Conservation (phyloP, 106 monocot genomes). For the Dioscorea alata region DNA sequence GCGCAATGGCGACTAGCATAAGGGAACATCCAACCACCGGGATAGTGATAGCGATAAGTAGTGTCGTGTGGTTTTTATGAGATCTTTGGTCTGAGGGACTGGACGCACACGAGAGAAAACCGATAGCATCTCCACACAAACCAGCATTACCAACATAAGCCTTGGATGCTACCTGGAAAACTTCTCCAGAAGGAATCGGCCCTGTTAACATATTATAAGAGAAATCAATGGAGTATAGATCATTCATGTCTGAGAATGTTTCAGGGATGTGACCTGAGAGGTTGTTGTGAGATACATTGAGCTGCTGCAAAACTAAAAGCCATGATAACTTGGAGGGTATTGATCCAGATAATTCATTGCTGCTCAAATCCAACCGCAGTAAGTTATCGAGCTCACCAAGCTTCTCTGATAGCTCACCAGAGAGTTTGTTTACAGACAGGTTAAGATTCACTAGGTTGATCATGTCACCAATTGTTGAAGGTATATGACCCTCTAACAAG, state of each 20-base stretch:
- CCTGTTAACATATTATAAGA: too few relatives aligned
- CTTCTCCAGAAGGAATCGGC: too few relatives aligned
- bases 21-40: conserved; percentile 22
- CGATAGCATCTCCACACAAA: conserved; percentile 53
- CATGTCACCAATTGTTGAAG: conserved; percentile 7
- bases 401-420: conserved; percentile 28
- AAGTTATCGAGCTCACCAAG: too few relatives aligned
- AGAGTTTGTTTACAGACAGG: conserved; percentile 42
- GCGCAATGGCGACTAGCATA: not conserved
- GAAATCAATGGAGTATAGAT: too few relatives aligned
- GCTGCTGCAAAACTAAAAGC: conserved; percentile 22
- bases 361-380: conserved; percentile 50
- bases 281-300: conserved; percentile 57
- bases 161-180: too few relatives aligned
- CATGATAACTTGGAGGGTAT: conserved; percentile 46
- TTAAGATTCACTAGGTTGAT: too few relatives aligned
- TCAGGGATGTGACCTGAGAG: conserved; percentile 44
- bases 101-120: conserved; percentile 30
- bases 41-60: conserved; percentile 36
- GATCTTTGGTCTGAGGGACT: too few relatives aligned
- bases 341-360: conserved; percentile 42
- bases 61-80: too few relatives aligned
- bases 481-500: conserved; percentile 19
- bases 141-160: too few relatives aligned
- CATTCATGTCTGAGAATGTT: conserved; percentile 30